Percentiles rank a stretch among this genome's conserved stretches.
phyloP scores from a whole-genome alignment of 306 rosid genomes.

The Argentina anserina region DNA sequence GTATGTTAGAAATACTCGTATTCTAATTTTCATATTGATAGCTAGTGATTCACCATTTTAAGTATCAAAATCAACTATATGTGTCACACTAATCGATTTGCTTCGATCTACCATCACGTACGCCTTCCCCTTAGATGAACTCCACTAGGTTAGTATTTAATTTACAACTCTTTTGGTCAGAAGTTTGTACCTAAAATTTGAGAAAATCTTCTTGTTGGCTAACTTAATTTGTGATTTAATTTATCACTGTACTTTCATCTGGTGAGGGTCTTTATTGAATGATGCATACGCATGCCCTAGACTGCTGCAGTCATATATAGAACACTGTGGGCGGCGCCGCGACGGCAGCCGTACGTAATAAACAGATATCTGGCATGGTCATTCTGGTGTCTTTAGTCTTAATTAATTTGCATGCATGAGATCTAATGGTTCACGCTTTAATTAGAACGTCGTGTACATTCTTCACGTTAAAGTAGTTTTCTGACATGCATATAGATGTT shows the following conservation, averaged over 20 bases:
- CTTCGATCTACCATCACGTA: neutral
- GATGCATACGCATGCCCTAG: neutral
- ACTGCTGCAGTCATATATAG: neutral
- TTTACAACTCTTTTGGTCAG: too few relatives aligned
- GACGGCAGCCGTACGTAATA: neutral
- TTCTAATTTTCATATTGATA: neutral
- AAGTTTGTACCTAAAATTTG: too few relatives aligned
- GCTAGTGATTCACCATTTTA: too few relatives aligned
- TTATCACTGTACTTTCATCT: neutral
- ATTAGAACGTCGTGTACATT: neutral
- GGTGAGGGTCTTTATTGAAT: neutral
- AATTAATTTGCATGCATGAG: neutral
- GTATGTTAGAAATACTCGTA: too few relatives aligned
- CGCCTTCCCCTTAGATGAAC: too few relatives aligned
- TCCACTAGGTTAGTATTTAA: neutral
- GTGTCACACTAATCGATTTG: neutral
- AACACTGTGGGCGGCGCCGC: neutral
- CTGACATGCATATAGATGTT: neutral
- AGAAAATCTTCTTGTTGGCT: neutral
- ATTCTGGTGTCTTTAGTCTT: neutral
- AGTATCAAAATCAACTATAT: neutral
- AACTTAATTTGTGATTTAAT: neutral
- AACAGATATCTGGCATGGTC: too few relatives aligned
- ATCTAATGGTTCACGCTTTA: neutral
- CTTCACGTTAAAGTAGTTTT: neutral